A percentile compares a stretch with the other conserved stretches of the same genome.
Evolutionary conservation across 2,329 filamentous ascomycete species (phyloP).

Genomic region (Calonectria naviculata): DNA sequence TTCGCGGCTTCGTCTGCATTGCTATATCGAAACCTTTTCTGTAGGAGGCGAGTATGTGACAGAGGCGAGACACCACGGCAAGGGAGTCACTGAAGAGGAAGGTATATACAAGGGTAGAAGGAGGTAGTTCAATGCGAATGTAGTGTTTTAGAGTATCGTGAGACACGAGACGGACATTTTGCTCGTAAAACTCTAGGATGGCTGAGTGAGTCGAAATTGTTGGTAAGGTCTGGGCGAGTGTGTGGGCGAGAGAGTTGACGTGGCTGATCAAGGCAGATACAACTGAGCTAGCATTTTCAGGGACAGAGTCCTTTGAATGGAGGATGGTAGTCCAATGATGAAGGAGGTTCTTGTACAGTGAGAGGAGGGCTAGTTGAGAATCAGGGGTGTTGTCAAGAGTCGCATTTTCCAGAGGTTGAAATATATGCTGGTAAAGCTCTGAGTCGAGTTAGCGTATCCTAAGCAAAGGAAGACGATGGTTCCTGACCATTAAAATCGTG

Average conservation of each 20-base stretch:
- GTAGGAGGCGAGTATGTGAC: constrained; percentile 75
- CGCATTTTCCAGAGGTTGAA: constrained; percentile 62
- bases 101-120: constrained; percentile 75
- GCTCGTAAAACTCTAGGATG: constrained; percentile 78
- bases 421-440: constrained; percentile 64
- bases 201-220: constrained; percentile 59
- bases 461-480: not conserved
- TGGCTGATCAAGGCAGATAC: constrained; percentile 58
- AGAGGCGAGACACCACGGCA: constrained; percentile 74
- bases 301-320: constrained; percentile 50
- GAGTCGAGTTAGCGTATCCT: constrained; percentile 32
- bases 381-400: constrained; percentile 60
- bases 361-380: constrained; percentile 70
- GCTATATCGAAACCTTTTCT: constrained; percentile 79
- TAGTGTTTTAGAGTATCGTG: constrained; percentile 60
- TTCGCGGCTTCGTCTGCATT: constrained; percentile 55
- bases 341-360: constrained; percentile 75
- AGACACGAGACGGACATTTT: constrained; percentile 66
- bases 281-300: constrained; percentile 48
- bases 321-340: constrained; percentile 66
- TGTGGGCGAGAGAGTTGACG: constrained; percentile 67
- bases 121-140: constrained; percentile 76
- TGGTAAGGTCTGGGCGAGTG: constrained; percentile 66
- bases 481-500: constrained; percentile 64
- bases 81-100: constrained; percentile 75